Conservation (phyloP, 768 basidiomycete genomes). For the Hortiboletus campestris region DNA sequence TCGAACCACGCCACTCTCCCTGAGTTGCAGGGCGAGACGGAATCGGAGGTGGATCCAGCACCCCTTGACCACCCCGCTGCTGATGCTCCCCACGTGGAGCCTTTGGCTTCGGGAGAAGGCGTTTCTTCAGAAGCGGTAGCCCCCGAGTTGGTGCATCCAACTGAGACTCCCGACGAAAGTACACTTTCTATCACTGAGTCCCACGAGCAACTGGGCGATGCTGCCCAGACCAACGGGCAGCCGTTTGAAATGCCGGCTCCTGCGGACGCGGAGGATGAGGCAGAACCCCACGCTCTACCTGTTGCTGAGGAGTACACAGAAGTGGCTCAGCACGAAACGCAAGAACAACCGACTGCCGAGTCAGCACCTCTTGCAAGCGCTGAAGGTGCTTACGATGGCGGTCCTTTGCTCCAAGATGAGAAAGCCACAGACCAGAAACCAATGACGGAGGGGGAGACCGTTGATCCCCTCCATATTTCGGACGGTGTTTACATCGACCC, state of each 20-base stretch:
- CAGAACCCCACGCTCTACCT: neutral
- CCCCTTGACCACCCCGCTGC: constrained; percentile 17
- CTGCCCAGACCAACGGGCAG: constrained; percentile 1
- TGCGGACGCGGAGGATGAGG: constrained; percentile 3
- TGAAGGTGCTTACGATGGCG: constrained; percentile 7
- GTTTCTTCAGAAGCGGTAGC: constrained; percentile 5
- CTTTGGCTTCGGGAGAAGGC: constrained; percentile 6
- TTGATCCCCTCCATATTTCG: constrained; percentile 57
- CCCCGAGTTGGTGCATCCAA: constrained; percentile 4
- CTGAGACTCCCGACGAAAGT: constrained; percentile 5
- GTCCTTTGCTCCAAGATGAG: constrained; percentile 6
- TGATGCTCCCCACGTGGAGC: constrained; percentile 19
- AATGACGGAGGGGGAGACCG: constrained; percentile 11
- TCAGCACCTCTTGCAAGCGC: constrained; percentile 2
- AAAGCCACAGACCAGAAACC: constrained; percentile 10
- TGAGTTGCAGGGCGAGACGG: constrained; percentile 4
- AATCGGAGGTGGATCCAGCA: constrained; percentile 8
- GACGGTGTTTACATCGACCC: constrained; percentile 74
- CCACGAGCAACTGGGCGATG: constrained; percentile 13
- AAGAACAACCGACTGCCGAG: constrained; percentile 10
- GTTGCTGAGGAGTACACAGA: constrained; percentile 10
- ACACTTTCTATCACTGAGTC: constrained; percentile 19
- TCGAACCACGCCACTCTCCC: constrained; percentile 8
- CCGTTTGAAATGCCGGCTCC: constrained; percentile 4
- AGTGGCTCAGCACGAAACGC: constrained; percentile 9